These are phyloP conservation scores for Leccinum variicolor DNA, from an alignment of 768 basidiomycete species.

Conservation along the genomic window DNA sequence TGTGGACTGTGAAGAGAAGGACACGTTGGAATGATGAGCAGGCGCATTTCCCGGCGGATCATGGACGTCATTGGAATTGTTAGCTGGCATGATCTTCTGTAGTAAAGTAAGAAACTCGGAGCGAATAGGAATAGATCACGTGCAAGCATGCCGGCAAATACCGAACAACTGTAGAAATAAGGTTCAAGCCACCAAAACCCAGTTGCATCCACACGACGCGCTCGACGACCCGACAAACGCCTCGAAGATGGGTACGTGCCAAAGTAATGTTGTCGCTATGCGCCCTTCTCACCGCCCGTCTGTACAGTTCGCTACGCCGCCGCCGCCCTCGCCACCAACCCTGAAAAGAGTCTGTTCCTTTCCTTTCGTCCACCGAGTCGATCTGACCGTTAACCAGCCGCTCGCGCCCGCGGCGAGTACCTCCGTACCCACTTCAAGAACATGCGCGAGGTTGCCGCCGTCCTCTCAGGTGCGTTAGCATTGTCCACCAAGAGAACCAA, in stretches of 20 bases:
- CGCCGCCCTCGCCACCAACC: conserved; percentile 82
- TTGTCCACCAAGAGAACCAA: conserved; percentile 4
- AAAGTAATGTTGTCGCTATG: conserved; percentile 12
- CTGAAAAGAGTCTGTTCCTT: conserved; percentile 81
- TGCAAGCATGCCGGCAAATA: conserved; percentile 12
- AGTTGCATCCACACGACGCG: conserved; percentile 28
- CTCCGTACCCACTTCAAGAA: conserved; percentile 99
- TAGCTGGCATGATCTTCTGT: conserved; percentile 24
- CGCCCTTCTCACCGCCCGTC: conserved; percentile 17
- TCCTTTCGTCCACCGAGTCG: not conserved
- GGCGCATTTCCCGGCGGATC: conserved; percentile 18
- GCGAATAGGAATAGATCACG: not conserved
- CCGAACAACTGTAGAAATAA: conserved; percentile 31
- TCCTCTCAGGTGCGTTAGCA: conserved; percentile 67
- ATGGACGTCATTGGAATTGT: conserved; percentile 22
- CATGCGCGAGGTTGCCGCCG: conserved; percentile 98
- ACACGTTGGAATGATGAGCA: conserved; percentile 26
- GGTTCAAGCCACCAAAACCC: conserved; percentile 31
- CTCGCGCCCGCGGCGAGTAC: conserved; percentile 93
- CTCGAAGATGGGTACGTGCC: conserved; percentile 60
- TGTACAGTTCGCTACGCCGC: conserved; percentile 87
- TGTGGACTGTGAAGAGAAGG: conserved; percentile 31
- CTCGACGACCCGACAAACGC: conserved; percentile 43
- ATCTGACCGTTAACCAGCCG: conserved; percentile 49
- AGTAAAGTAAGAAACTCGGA: not conserved